A percentile compares a stretch with the other conserved stretches of the same genome.
phyloP scores from a whole-genome alignment of 768 basidiomycete genomes.

The Multifurca ochricompacta region DNA sequence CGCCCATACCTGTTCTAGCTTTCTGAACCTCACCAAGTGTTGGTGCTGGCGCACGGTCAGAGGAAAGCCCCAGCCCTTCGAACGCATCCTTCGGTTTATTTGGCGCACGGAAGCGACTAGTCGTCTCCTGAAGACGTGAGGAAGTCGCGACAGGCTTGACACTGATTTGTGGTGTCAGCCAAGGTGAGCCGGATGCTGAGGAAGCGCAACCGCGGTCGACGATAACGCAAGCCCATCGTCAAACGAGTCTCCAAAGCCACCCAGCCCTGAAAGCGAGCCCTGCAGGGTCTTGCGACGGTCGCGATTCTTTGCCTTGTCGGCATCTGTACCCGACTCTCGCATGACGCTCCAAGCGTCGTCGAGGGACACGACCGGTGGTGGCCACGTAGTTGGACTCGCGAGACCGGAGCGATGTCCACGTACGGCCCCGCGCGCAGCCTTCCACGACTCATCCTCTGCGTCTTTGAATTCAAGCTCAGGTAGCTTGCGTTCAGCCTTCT shows the following conservation, averaged over 20 bases:
- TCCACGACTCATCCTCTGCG: slow-evolving; percentile 25
- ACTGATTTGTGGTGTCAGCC: background rate
- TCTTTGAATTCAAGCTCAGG: slow-evolving; percentile 25
- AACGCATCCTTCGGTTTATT: slow-evolving; percentile 59
- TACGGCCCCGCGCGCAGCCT: slow-evolving; percentile 16
- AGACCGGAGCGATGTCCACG: slow-evolving; percentile 22
- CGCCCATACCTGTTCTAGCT: slow-evolving; percentile 59
- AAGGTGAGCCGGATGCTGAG: slow-evolving; percentile 2
- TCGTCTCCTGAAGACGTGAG: slow-evolving; percentile 5
- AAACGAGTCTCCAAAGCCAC: slow-evolving; percentile 57
- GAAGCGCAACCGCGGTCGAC: slow-evolving; percentile 5
- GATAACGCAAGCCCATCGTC: slow-evolving; percentile 26
- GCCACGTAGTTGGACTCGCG: slow-evolving; percentile 17
- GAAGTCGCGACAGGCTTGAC: slow-evolving; percentile 4
- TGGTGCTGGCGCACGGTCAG: slow-evolving; percentile 43
- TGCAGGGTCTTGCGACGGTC: slow-evolving; percentile 19
- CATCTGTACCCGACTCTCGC: background rate
- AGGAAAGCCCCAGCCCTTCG: slow-evolving; percentile 56
- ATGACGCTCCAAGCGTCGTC: slow-evolving; percentile 17
- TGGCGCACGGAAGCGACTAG: slow-evolving; percentile 6
- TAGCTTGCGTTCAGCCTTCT: slow-evolving; percentile 9
- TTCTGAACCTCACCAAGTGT: slow-evolving; percentile 73
- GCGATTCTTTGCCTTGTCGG: slow-evolving; percentile 14
- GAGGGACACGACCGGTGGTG: background rate
- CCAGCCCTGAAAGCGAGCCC: slow-evolving; percentile 9